Evolutionary conservation across 805 yeast genomes (phyloP).

Genomic region (Candida fluviatilis): DNA sequence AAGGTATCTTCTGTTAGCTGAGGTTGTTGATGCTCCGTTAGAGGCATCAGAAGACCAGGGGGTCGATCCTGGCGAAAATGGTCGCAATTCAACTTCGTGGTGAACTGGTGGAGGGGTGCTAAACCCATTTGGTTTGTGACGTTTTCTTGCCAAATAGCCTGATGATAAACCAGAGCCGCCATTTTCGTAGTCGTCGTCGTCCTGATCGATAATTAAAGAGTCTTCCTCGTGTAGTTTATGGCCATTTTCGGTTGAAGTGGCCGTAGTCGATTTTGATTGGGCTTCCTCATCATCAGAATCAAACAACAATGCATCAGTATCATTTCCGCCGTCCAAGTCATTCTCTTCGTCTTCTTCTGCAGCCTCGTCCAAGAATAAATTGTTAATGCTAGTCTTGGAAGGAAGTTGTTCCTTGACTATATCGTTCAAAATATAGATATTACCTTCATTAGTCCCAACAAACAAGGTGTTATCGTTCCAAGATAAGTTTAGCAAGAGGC

Average conservation of each 20-base stretch:
- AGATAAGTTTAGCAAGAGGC: conserved; percentile 21
- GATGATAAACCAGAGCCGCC: conserved; percentile 14
- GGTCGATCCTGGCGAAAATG: conserved; percentile 85
- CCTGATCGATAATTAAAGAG: conserved; percentile 33
- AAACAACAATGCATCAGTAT: conserved; percentile 7
- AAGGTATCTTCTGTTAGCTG: conserved; percentile 63
- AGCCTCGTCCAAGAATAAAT: conserved; percentile 15
- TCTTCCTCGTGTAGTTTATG: conserved; percentile 26
- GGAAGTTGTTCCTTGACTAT: conserved; percentile 7
- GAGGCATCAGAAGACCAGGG: conserved; percentile 49
- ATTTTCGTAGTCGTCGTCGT: conserved; percentile 19
- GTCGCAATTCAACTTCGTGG: conserved; percentile 34
- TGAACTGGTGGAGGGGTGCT: conserved; percentile 4
- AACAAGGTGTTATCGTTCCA: conserved; percentile 27
- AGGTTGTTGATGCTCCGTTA: conserved; percentile 6
- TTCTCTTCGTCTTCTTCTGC: conserved; percentile 54
- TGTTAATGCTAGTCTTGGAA: conserved; percentile 25
- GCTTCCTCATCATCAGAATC: conserved; percentile 8
- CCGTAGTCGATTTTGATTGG: conserved; percentile 1
- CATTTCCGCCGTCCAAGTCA: conserved; percentile 7
- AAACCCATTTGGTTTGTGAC: conserved; percentile 17
- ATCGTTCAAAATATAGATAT: conserved; percentile 22
- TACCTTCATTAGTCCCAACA: conserved; percentile 44
- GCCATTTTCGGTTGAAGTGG: conserved; percentile 5
- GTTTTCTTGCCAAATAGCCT: conserved; percentile 21